Percentiles rank a stretch among this genome's conserved stretches.
Evolutionary conservation across 2,329 filamentous ascomycete genomes (phyloP).

Genomic region (Aspergillus ruber): DNA sequence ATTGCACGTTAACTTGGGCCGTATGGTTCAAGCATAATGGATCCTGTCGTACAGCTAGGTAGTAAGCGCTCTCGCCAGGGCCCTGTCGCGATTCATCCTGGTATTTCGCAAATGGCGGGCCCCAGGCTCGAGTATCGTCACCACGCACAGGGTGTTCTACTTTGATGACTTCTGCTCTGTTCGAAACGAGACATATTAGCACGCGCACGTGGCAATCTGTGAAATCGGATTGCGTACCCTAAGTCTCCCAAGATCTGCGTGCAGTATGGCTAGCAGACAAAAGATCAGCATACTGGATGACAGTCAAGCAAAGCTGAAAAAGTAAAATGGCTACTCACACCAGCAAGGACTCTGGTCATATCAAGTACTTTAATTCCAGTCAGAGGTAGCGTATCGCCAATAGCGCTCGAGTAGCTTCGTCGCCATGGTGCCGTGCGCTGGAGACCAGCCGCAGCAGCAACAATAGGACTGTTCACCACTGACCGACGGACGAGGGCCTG

Average conservation of each 20-base stretch:
- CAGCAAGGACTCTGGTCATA: conserved; percentile 92
- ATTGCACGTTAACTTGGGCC: conserved; percentile 5
- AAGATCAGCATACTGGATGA: conserved; percentile 7
- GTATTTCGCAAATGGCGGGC: conserved; percentile 84
- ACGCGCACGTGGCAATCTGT: not conserved
- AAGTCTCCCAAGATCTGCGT: conserved; percentile 95
- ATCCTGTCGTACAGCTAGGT: conserved; percentile 60
- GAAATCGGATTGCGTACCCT: conserved; percentile 56
- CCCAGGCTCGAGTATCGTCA: conserved; percentile 95
- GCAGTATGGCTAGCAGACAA: conserved; percentile 69
- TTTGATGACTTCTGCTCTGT: conserved; percentile 91
- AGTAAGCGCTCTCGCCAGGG: conserved; percentile 91
- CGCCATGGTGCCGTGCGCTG: conserved; percentile 21
- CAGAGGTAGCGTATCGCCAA: conserved; percentile 57
- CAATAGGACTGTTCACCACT: conserved; percentile 9
- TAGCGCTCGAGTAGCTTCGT: conserved; percentile 35
- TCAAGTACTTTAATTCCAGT: conserved; percentile 85
- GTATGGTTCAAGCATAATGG: not conserved
- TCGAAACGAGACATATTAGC: not conserved
- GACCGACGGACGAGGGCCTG: conserved; percentile 17
- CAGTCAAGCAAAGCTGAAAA: not conserved
- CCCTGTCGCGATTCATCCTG: conserved; percentile 51
- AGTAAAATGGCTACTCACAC: conserved; percentile 53
- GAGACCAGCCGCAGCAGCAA: conserved; percentile 8
- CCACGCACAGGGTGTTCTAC: conserved; percentile 86